These are phyloP conservation scores for Trametes hirsuta DNA, from an alignment of 1,284 basidiomycete species.

Conservation along the genomic window DNA sequence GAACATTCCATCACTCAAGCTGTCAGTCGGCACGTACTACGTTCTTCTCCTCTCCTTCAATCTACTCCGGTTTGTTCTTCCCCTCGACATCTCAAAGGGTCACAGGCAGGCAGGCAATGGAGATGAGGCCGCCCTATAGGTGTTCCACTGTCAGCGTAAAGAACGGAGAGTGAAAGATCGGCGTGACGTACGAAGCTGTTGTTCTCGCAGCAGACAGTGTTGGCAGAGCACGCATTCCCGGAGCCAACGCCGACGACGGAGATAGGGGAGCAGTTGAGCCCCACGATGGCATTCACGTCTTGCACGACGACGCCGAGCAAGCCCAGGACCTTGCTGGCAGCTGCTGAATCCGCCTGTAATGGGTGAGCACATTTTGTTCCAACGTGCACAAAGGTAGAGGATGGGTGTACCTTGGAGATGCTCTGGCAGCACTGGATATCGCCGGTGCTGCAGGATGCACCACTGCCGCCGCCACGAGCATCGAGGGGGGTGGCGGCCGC, in stretches of 20 bases:
- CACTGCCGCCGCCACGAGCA: background rate
- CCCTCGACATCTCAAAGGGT: background rate
- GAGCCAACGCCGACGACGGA: slow-evolving; percentile 25
- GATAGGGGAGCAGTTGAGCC: slow-evolving; percentile 32
- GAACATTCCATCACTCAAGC: too few species aligned
- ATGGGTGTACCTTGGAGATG: background rate
- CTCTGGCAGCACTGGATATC: slow-evolving; percentile 30
- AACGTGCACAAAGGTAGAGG: too few species aligned
- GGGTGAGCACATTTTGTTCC: background rate
- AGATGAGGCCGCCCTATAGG: slow-evolving; percentile 5
- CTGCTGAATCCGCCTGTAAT: slow-evolving; percentile 14
- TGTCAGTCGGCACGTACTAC: too few species aligned
- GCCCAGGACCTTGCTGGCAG: slow-evolving; percentile 15
- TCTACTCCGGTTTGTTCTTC: too few species aligned
- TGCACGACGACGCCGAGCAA: slow-evolving; percentile 27
- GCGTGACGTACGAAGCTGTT: slow-evolving; percentile 5
- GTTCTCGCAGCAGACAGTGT: slow-evolving; percentile 8
- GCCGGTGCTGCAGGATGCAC: slow-evolving; percentile 24
- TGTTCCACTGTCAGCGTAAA: too few species aligned
- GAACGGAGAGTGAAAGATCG: too few species aligned
- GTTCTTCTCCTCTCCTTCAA: too few species aligned
- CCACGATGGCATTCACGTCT: slow-evolving; percentile 27
- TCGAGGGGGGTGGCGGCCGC: slow-evolving; percentile 20
- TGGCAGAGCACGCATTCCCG: slow-evolving; percentile 18
- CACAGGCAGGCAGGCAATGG: slow-evolving; percentile 13